Evolutionary conservation across 75 land plant genomes (phyloP).

Genomic region (Isoetes taiwanensis): DNA sequence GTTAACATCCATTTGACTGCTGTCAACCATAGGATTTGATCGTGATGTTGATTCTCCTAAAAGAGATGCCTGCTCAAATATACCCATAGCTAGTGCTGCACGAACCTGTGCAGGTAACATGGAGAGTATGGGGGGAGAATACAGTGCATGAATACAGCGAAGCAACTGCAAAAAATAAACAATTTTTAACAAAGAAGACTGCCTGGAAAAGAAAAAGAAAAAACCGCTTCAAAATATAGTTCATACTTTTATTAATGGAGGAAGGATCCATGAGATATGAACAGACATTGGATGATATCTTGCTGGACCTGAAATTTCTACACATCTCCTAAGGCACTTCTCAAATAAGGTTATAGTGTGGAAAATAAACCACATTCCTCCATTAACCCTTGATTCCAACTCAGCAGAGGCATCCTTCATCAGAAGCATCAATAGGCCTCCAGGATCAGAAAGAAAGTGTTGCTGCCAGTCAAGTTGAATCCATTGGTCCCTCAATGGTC

Average conservation of each 20-base stretch:
- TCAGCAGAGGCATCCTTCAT: constrained; percentile 2
- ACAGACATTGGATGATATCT: constrained; percentile 55
- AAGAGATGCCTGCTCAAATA: constrained; percentile 55
- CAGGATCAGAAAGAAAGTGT: constrained; percentile 48
- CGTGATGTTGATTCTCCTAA: constrained; percentile 42
- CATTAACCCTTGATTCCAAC: constrained; percentile 21
- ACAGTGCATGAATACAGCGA: constrained; percentile 71
- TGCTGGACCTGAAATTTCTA: constrained; percentile 14
- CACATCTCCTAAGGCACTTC: constrained; percentile 80
- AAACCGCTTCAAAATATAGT: neutral
- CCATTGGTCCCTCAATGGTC: constrained; percentile 77
- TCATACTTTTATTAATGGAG: constrained; percentile 77
- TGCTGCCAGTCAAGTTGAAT: constrained; percentile 61
- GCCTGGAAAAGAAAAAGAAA: neutral
- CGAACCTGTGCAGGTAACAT: constrained; percentile 47
- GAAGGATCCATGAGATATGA: constrained; percentile 81
- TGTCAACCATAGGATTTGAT: constrained; percentile 18
- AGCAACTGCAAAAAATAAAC: constrained; percentile 50
- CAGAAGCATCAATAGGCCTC: constrained; percentile 43
- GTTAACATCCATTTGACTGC: constrained; percentile 20
- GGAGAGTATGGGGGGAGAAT: constrained; percentile 44
- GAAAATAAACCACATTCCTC: constrained; percentile 80
- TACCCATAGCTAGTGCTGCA: constrained; percentile 62
- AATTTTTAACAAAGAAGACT: neutral
- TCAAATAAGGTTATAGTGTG: constrained; percentile 92